These are phyloP conservation scores for Kalanchoe fedtschenkoi DNA, from an alignment of 164 flowering plant genomes.

Conservation along the genomic window DNA sequence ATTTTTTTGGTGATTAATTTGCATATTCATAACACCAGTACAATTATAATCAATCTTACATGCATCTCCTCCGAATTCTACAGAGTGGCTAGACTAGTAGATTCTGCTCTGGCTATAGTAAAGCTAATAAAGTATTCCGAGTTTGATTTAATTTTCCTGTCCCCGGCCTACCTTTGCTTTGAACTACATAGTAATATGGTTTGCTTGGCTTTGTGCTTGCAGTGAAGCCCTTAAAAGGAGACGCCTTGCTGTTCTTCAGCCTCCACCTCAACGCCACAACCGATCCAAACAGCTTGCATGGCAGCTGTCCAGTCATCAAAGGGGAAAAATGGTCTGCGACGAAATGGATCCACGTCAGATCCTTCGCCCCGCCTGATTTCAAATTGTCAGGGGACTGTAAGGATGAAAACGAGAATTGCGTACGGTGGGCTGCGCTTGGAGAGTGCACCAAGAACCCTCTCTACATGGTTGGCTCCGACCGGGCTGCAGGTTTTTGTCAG, in stretches of 20 bases:
- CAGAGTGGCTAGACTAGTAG: too few relatives aligned
- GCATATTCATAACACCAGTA: too few relatives aligned
- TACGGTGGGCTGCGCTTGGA: conserved; percentile 52
- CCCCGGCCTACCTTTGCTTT: too few relatives aligned
- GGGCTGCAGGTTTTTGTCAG: conserved; percentile 23
- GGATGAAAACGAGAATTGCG: conserved; percentile 44
- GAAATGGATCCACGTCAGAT: conserved; percentile 90
- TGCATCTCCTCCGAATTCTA: too few relatives aligned
- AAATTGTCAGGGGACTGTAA: conserved; percentile 20
- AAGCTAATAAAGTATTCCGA: too few relatives aligned
- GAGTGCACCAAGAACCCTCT: conserved; percentile 36
- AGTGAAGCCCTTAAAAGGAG: conserved; percentile 93
- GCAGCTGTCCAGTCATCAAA: conserved; percentile 87
- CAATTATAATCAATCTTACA: too few relatives aligned
- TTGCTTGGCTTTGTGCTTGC: conserved; percentile 15
- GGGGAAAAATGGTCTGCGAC: conserved; percentile 99
- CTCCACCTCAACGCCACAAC: conserved; percentile 70
- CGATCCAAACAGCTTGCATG: conserved; percentile 66
- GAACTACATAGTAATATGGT: too few relatives aligned
- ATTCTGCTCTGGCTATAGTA: too few relatives aligned
- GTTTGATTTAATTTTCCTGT: too few relatives aligned
- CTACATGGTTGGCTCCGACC: conserved; percentile 35
- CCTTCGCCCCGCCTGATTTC: too few relatives aligned
- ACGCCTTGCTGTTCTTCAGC: conserved; percentile 86
- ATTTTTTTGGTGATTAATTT: too few relatives aligned